Evolutionary conservation across 352 stramenopile species (phyloP), one percentile per base, ranked within the genome.

Genomic region (Globisporangium nagaii): DNA sequence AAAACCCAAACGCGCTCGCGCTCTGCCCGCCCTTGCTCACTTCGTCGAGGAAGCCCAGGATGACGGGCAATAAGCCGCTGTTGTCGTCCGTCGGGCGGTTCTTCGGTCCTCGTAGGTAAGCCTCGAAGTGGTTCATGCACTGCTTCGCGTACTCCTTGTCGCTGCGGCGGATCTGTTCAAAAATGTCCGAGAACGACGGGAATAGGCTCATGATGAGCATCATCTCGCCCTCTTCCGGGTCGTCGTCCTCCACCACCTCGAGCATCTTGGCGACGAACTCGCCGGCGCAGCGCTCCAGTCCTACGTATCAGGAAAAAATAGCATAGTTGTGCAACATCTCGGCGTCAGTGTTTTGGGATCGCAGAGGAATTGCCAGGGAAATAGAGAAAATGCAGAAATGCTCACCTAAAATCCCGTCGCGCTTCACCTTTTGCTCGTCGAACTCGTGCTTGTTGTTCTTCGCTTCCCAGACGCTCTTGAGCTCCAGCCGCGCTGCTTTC

Each of bases 261-360:
- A 94, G 75, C 73, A 96, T 96, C 61, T 87, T 79, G 42, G 80
- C 78, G 36, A 96, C 73, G 46, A 83, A 90, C 45, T 96, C 87
- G n/a, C 86, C 87, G 13, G 81, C 80, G 52, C 83, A 95, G 3
- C 86, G 70, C 52, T 96, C 84, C 17, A 96, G 60, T 51, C 79
- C 84, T 88, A 55, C 8, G 5, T 17, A 27, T 25, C 3, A 35
- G 10, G 20, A 35, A 36, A 2, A 49, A 49, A 15, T 10, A 3
- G 15, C 13, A 30, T 32, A 17, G 31, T 31, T 42, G 37, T 40
- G 9, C 22, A 25, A 3, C 58, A 31, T n/a, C n/a, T n/a, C n/a
- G n/a, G n/a, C n/a, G n/a, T n/a, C n/a, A n/a, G n/a, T n/a, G 6
- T 41, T 35, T 13, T 19, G 30, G 25, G 9, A 41, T 19, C 12